Base-by-base conservation (phyloP, 1,284 basidiomycete genomes). In the Marasmius tenuissimus region DNA sequence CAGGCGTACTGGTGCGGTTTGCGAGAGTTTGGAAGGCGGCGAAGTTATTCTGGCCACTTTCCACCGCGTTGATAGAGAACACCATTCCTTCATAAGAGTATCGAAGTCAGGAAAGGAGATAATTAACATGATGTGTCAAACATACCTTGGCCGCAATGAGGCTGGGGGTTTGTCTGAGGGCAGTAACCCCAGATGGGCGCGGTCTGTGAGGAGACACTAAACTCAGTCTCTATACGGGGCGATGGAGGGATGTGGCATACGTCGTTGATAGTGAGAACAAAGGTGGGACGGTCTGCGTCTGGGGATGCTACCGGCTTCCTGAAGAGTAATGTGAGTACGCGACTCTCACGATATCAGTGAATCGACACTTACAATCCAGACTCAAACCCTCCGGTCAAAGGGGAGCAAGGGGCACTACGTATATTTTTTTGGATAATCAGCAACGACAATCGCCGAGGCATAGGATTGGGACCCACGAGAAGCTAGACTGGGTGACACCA, bases 401-500 rank as follows among this genome's bases (percentile, higher is more conserved):
- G 62, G 16, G 20, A 38, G 34, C 62, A 63, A 47, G 62, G 62
- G 8, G 27, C 27, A 27, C 27, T 55, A 37, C 10, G 51, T 60
- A 20, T 14, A 10, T 2, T 8, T 1, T 10, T 20, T 8, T 60
- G 38, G 54, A 45, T 18, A n/a, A 35, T 10, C n/a, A 3, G 16
- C 16, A 37, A 11, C 39, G 10, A 11, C 8, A 47, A 18, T 42
- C n/a, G 42, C 6, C 4, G 14, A 35, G 37, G 38, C n/a, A 12
- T 3, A 27, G 55, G 11, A 6, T 18, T 4, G 27, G 2, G 16
- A 62, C 61, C 54, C 42, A 62, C 61, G 58, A 74, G 73, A 89
- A 89, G 60, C 78, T 80, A 6, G 85, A 85, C 69, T 87, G 85
- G 10, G 86, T 86, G 42, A 82, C 82, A 39, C 85, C 86, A 74